Evolutionary conservation across 768 basidiomycete species (phyloP), one percentile per base, ranked within the genome.

Genomic region (Pisolithus microcarpus): DNA sequence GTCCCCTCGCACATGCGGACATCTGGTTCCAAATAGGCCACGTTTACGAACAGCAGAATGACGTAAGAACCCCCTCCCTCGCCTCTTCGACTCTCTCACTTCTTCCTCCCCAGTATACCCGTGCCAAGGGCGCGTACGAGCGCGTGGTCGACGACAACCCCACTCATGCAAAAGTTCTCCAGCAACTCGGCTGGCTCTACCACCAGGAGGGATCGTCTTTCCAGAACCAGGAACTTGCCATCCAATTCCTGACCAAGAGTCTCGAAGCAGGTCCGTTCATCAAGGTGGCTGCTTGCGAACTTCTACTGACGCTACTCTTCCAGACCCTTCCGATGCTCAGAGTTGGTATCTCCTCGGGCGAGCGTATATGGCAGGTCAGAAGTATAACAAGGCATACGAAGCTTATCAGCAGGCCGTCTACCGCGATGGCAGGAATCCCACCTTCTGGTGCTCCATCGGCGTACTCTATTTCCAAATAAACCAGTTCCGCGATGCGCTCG

Each of bases 1-100:
- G 84, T 56, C 96, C 96, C 2, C 83, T 99, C 30, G 95, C 94
- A 15, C 89, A 94, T 59, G 89, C 92, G 50, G 96, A 99, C 59
- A 98, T 99, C 56, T 98, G 94, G 93, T 98, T 98, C 81, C 96
- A 99, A 71, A 96, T 99, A 54, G 96, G 96, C 2, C 96, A 98
- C 63, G 95, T 98, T 18, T 92, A 90, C 61, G 96, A 98, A 69
- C 94, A 96, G 64, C 91, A 95, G 68, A 87, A 92, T 70, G 93
- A 98, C 65, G 94, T 94, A 65, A 69, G 81, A 72, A 7, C 13
- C 45, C 38, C 11, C 31, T 18, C 15, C 45, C 19, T 31, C 9
- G 5, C 10, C 34, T 37, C 37, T 34, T 51, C 7, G 1, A 37
- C 36, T 30, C 52, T 60, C 42, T 60, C 42, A 63, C 59, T 48